A percentile compares a stretch with the other conserved stretches of the same genome.
Evolutionary conservation across 495 filamentous ascomycete species (phyloP).

Genomic region (Patellaria atrata): DNA sequence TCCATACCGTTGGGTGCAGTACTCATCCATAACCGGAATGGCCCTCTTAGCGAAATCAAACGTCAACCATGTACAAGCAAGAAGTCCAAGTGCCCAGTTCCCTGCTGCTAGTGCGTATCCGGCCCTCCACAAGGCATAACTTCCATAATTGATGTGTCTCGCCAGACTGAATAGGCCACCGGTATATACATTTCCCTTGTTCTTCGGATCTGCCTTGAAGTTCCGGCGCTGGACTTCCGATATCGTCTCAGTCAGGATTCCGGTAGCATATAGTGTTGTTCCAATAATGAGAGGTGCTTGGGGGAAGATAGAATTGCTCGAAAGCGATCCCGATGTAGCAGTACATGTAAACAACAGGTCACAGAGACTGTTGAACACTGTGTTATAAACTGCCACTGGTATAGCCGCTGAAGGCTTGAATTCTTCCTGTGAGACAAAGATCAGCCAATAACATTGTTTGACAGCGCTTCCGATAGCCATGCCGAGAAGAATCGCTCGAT

Average conservation of each 20-base stretch:
- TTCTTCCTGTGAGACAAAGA: constrained; percentile 9
- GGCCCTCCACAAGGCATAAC: constrained; percentile 40
- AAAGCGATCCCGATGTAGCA: constrained; percentile 25
- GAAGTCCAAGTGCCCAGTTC: constrained; percentile 31
- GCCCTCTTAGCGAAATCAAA: constrained; percentile 33
- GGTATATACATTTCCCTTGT: constrained; percentile 39
- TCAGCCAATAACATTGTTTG: constrained; percentile 20
- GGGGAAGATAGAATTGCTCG: constrained; percentile 13
- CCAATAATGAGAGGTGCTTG: constrained; percentile 29
- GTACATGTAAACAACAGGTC: constrained; percentile 31
- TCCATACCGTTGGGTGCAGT: constrained; percentile 30
- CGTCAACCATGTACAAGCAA: constrained; percentile 29
- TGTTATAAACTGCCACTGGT: constrained; percentile 15
- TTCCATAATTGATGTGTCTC: constrained; percentile 47
- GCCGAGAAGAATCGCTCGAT: constrained; percentile 30
- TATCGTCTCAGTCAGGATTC: constrained; percentile 34
- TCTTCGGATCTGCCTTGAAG: constrained; percentile 39
- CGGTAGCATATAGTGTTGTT: constrained; percentile 29
- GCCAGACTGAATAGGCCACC: constrained; percentile 38
- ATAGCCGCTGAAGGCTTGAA: constrained; percentile 9
- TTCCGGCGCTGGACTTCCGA: constrained; percentile 37
- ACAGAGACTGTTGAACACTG: constrained; percentile 23
- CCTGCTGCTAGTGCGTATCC: constrained; percentile 36
- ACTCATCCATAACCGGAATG: constrained; percentile 35
- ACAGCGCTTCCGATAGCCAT: constrained; percentile 30